A percentile compares a stretch with the other conserved stretches of the same genome.
Evolutionary conservation across 2,329 filamentous ascomycete genomes (phyloP).

Genomic region (Neoascochyta sp.): DNA sequence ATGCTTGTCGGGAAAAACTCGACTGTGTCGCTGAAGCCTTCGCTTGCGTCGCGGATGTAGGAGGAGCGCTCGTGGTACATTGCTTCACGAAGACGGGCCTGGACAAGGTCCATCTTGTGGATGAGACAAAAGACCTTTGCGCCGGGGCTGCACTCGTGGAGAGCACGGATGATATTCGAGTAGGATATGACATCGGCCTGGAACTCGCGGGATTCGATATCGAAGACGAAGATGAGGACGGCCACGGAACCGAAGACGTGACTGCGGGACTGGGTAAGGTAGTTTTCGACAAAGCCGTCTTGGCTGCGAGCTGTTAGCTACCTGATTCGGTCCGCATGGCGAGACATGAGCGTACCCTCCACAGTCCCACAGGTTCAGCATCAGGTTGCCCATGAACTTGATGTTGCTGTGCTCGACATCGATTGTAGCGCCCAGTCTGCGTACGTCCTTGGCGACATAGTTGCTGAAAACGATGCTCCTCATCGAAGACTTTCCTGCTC

Average conservation of each 20-base stretch:
- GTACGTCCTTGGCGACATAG: constrained; percentile 93
- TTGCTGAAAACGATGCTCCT: constrained; percentile 98
- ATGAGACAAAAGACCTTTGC: constrained; percentile 92
- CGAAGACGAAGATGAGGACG: constrained; percentile 98
- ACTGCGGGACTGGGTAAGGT: constrained; percentile 88
- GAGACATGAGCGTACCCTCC: constrained; percentile 77
- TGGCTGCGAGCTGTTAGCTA: constrained; percentile 57
- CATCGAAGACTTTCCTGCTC: constrained; percentile 98
- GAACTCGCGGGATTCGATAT: constrained; percentile 93
- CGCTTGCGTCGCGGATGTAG: constrained; percentile 72
- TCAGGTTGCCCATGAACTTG: constrained; percentile 96
- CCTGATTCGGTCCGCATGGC: no score
- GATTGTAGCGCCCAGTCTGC: constrained; percentile 89
- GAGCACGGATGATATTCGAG: constrained; percentile 80
- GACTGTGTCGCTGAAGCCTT: constrained; percentile 60
- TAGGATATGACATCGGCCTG: constrained; percentile 92
- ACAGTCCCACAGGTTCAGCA: constrained; percentile 97
- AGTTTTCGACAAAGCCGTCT: constrained; percentile 98
- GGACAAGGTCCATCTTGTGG: constrained; percentile 98
- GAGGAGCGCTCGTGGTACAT: constrained; percentile 82
- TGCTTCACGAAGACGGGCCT: constrained; percentile 69
- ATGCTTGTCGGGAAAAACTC: constrained; percentile 94
- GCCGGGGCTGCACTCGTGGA: constrained; percentile 75
- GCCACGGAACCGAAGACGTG: constrained; percentile 97
- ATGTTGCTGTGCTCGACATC: constrained; percentile 98